phyloP scores from a whole-genome alignment of 352 stramenopile genomes.

The Pythium graminicola region DNA sequence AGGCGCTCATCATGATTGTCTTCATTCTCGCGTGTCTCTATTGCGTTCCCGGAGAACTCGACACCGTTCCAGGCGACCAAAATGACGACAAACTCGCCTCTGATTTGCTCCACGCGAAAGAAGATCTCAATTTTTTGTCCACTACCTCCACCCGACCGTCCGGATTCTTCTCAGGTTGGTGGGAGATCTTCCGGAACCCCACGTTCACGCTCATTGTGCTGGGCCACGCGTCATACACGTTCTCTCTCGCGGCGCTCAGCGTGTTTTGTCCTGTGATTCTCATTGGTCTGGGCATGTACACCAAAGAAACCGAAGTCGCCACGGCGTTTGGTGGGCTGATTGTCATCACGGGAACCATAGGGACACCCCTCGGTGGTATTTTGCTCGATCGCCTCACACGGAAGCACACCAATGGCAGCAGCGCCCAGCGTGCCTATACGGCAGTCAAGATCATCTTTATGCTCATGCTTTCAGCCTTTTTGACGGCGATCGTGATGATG shows the following conservation, averaged over 20 bases:
- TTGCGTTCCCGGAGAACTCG: constrained; percentile 49
- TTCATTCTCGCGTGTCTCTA: constrained; percentile 65
- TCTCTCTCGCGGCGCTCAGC: constrained; percentile 78
- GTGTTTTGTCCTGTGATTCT: constrained; percentile 87
- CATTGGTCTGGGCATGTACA: constrained; percentile 85
- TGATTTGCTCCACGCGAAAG: constrained; percentile 13
- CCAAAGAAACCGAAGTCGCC: constrained; percentile 73
- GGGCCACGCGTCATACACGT: constrained; percentile 84
- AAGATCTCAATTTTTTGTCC: neutral
- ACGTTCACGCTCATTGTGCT: constrained; percentile 79
- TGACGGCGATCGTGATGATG: constrained; percentile 59
- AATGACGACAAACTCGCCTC: constrained; percentile 9
- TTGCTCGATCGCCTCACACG: constrained; percentile 53
- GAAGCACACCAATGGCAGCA: constrained; percentile 22
- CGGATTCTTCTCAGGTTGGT: constrained; percentile 50
- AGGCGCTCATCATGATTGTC: constrained; percentile 75
- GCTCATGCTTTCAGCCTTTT: constrained; percentile 48
- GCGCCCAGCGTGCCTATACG: constrained; percentile 40
- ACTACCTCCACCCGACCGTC: constrained; percentile 15
- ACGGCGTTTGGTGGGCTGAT: constrained; percentile 84
- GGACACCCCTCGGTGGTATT: constrained; percentile 81
- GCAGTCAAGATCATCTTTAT: constrained; percentile 63
- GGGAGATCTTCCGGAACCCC: constrained; percentile 54
- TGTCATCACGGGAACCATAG: constrained; percentile 79
- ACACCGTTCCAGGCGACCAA: constrained; percentile 38